Evolutionary conservation across 2,329 filamentous ascomycete species (phyloP), one percentile per base, ranked within the genome.

Genomic region (Aquanectria penicillioides): DNA sequence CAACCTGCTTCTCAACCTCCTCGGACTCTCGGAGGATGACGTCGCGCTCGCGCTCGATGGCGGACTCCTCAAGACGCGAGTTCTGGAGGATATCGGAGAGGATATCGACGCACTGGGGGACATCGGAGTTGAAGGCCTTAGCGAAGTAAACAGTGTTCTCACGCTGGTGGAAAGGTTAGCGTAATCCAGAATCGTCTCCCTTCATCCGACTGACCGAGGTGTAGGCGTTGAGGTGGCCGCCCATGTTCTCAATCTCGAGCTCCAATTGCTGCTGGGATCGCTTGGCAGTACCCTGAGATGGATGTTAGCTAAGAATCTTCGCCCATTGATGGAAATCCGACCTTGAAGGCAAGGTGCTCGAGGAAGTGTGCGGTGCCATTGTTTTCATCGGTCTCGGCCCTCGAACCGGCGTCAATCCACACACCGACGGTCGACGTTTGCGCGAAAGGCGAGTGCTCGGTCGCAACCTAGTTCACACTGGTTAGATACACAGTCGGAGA

Each of bases 61-160:
- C 94, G 57, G 86, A 83, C 74, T 88, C 83, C 83, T 99, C 95
- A 77, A 99, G 93, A 85, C 97, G 97, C 69, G 95, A 98, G 89
- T 99, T 96, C 81, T 98, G 95, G 64, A 99, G 92, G 77, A 99
- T 99, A 78, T 99, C 95, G 84, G 95, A 91, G 63, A 99, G 92
- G 74, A 99, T 98, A 80, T 99, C 93, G 80, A 99, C 95, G 76
- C 92, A 92, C 79, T 94, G 91, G 73, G 94, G 94, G 62, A 98
- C 93, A 78, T 99, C 94, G 80, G 91, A 89, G 85, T 99, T 99
- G 86, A 99, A 97, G 67, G 94, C 90, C 85, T 98, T 97, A 81
- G 95, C 95, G 81, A 98, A 99, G 88, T 99, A 99, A 76, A 99
- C 95, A 73, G 95, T 99, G 87, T 97, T 98, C 82, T 99, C 95